Evolutionary conservation across 768 basidiomycete species (phyloP).

Genomic region (Boletus reticulatus): DNA sequence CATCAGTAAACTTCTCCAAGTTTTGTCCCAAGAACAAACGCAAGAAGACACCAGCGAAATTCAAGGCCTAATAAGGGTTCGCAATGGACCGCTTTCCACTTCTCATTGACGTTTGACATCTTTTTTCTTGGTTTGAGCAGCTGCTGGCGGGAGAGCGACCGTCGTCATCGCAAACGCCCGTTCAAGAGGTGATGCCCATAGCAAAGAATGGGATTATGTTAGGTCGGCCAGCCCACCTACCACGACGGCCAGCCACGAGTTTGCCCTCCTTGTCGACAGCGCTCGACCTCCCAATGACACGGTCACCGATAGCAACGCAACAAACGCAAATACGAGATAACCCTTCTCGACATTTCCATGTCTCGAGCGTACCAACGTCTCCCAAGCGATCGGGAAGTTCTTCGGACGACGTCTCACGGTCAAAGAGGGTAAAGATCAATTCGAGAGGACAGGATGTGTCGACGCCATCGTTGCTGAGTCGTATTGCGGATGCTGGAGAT

Average conservation of each 20-base stretch:
- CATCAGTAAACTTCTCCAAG: conserved; percentile 32
- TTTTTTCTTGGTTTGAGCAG: conserved; percentile 46
- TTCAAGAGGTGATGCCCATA: conserved; percentile 7
- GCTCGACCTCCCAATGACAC: conserved; percentile 14
- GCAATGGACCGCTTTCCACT: conserved; percentile 43
- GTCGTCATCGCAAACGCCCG: conserved; percentile 15
- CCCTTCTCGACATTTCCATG: neutral
- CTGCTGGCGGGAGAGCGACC: conserved; percentile 30
- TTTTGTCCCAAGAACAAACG: conserved; percentile 21
- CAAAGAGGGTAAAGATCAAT: conserved; percentile 34
- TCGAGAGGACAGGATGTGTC: conserved; percentile 26
- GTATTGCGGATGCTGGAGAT: conserved; percentile 32
- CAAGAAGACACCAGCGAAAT: conserved; percentile 31
- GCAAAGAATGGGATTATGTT: conserved; percentile 13
- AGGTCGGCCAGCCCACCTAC: conserved; percentile 29
- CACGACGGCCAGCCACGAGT: conserved; percentile 17
- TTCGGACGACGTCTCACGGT: conserved; percentile 31
- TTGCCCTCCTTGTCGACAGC: conserved; percentile 12
- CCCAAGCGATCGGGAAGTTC: conserved; percentile 27
- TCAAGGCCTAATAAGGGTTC: conserved; percentile 53
- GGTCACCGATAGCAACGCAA: conserved; percentile 8
- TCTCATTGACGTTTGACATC: conserved; percentile 38
- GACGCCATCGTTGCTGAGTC: conserved; percentile 44
- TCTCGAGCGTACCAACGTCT: conserved; percentile 11
- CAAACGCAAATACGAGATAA: conserved; percentile 15